Percentiles rank a stretch among this genome's conserved stretches.
phyloP scores from a whole-genome alignment of 2,329 filamentous ascomycete species.

The Fusarium pseudograminearum region DNA sequence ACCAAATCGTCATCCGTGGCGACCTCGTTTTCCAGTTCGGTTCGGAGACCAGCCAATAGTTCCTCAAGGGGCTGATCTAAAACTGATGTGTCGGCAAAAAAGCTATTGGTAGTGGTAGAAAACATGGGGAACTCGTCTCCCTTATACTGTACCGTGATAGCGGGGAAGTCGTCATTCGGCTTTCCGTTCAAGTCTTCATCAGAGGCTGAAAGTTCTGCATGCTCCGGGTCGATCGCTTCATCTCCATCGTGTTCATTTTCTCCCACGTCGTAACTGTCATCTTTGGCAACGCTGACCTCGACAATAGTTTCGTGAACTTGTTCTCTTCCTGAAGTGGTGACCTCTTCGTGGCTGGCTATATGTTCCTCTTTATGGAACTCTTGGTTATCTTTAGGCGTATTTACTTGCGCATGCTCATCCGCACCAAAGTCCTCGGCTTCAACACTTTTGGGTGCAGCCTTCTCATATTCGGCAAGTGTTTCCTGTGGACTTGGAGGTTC shows the following conservation, averaged over 20 bases:
- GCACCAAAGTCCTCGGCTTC: slow-evolving; percentile 11
- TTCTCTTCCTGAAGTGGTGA: background rate
- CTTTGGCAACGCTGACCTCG: slow-evolving; percentile 12
- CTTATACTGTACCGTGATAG: slow-evolving; percentile 58
- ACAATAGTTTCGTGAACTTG: slow-evolving; percentile 2
- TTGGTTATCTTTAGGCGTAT: slow-evolving; percentile 33
- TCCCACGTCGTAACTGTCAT: slow-evolving; percentile 8
- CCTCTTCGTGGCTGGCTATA: slow-evolving; percentile 11
- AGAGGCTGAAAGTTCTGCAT: slow-evolving; percentile 11
- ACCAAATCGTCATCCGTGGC: slow-evolving; percentile 61
- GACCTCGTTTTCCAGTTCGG: slow-evolving; percentile 61
- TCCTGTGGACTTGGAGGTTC: slow-evolving; percentile 20
- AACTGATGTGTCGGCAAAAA: slow-evolving; percentile 59
- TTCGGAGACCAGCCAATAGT: slow-evolving; percentile 59
- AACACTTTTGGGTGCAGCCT: slow-evolving; percentile 3
- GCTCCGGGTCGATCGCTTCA: slow-evolving; percentile 12
- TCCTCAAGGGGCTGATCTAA: slow-evolving; percentile 59
- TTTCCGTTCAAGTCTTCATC: slow-evolving; percentile 24
- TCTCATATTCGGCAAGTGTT: slow-evolving; percentile 2
- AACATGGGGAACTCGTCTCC: slow-evolving; percentile 59
- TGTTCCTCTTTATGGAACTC: slow-evolving; percentile 10
- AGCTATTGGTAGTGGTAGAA: slow-evolving; percentile 54
- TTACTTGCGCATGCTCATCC: slow-evolving; percentile 15
- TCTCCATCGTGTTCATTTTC: slow-evolving; percentile 31
- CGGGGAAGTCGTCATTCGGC: slow-evolving; percentile 47